These are phyloP conservation scores for Ambrosiella xylebori DNA, from an alignment of 2,329 filamentous ascomycete species.

Conservation along the genomic window DNA sequence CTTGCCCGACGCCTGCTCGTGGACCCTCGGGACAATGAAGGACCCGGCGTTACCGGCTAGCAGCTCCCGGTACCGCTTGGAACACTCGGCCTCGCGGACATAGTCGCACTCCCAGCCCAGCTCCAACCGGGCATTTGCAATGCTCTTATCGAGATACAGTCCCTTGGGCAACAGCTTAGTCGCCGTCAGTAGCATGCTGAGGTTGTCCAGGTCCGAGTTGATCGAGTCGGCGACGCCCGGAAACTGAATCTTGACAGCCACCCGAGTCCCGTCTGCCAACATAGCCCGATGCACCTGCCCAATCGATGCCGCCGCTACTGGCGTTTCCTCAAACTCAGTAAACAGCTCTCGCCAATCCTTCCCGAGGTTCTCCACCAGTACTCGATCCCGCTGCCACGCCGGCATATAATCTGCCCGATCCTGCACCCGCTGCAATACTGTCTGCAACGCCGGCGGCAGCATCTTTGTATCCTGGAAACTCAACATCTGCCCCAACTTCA, in stretches of 20 bases:
- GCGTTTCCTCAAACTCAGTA: slow-evolving; percentile 69
- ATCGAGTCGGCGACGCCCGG: slow-evolving; percentile 92
- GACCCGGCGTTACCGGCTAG: slow-evolving; percentile 47
- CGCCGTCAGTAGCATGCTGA: slow-evolving; percentile 77
- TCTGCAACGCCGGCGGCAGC: slow-evolving; percentile 70
- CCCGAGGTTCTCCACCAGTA: slow-evolving; percentile 64
- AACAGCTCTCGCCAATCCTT: slow-evolving; percentile 73
- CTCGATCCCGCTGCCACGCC: slow-evolving; percentile 72
- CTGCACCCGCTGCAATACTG: slow-evolving; percentile 84
- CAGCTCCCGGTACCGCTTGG: slow-evolving; percentile 55
- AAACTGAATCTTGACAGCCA: slow-evolving; percentile 96
- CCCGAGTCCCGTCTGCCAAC: slow-evolving; percentile 54
- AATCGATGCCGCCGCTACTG: slow-evolving; percentile 89
- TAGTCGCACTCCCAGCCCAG: slow-evolving; percentile 98
- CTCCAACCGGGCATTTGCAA: slow-evolving; percentile 82
- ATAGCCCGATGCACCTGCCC: slow-evolving; percentile 85
- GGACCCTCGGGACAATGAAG: slow-evolving; percentile 66
- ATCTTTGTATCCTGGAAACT: slow-evolving; percentile 96
- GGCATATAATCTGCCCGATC: slow-evolving; percentile 98
- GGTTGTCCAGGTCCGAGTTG: slow-evolving; percentile 87
- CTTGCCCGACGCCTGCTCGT: slow-evolving; percentile 61
- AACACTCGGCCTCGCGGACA: slow-evolving; percentile 68
- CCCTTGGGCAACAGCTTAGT: slow-evolving; percentile 81
- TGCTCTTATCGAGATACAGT: slow-evolving; percentile 89
- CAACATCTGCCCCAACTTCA: slow-evolving; percentile 96